A percentile compares a stretch with the other conserved stretches of the same genome.
phyloP scores from a whole-genome alignment of 306 rosid species.

The Inga oerstediana region DNA sequence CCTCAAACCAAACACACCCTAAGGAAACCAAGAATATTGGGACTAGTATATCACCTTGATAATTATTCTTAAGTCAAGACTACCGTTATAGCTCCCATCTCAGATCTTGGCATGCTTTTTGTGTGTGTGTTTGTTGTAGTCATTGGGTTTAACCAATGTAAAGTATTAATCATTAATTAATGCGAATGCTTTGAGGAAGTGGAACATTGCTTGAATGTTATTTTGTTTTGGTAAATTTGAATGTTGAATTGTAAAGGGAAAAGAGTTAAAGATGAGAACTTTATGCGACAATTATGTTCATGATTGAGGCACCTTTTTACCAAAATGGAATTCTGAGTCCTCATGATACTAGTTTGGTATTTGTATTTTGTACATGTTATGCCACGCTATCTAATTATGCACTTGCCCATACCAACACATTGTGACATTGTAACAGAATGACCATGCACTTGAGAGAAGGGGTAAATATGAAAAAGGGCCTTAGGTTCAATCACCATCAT shows the following conservation, averaged over 20 bases:
- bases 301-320: background rate
- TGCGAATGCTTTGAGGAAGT: background rate
- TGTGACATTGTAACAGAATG: background rate
- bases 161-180: background rate
- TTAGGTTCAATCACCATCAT: constrained; percentile 6
- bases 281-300: background rate
- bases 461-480: background rate
- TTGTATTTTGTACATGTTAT: background rate
- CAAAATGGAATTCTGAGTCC: background rate
- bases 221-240: background rate
- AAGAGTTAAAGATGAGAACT: background rate
- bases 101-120: background rate
- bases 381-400: background rate
- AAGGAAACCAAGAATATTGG: constrained; percentile 12
- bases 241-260: background rate
- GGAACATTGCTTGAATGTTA: background rate
- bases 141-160: background rate
- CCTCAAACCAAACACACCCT: no score
- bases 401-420: background rate
- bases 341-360: background rate
- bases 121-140: background rate
- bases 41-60: constrained; percentile 5
- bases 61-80: constrained; percentile 7
- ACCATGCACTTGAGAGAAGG: constrained; percentile 2
- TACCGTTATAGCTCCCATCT: constrained; percentile 2